Evolutionary conservation across 345 rosid species (phyloP).

Genomic region (Salix purpurea): DNA sequence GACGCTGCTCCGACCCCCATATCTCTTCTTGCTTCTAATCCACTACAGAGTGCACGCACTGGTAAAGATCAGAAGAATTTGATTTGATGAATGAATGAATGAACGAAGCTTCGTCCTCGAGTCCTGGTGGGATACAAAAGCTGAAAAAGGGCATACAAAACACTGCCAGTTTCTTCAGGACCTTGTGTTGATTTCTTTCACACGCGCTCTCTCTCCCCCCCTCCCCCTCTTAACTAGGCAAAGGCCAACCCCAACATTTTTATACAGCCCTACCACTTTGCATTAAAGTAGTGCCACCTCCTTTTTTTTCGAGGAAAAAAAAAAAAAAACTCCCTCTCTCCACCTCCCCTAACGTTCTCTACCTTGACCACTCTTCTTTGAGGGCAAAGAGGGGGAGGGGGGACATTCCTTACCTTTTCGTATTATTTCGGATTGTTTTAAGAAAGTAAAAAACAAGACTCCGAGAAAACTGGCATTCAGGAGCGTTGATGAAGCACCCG

Average conservation of each 20-base stretch:
- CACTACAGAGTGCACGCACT: not conserved
- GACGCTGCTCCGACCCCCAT: conserved; percentile 46
- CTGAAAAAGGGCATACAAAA: conserved; percentile 11
- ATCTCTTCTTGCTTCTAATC: not conserved
- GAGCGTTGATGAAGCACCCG: no score
- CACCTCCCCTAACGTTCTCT: not conserved
- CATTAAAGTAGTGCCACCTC: not conserved
- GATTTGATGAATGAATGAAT: not conserved
- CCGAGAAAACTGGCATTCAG: no score
- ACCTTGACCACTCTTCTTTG: not conserved
- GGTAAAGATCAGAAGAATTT: not conserved
- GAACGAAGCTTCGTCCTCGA: not conserved
- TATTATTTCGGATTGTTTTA: not conserved
- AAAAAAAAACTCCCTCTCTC: not conserved
- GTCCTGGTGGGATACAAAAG: not conserved
- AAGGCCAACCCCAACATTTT: not conserved
- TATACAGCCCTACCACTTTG: not conserved
- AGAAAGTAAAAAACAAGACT: not conserved
- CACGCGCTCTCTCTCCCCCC: not conserved
- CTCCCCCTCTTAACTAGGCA: not conserved
- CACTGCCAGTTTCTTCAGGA: conserved; percentile 10
- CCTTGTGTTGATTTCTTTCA: not conserved
- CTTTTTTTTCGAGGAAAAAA: no score
- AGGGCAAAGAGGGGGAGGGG: not conserved
- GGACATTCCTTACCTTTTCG: not conserved